Base-by-base conservation (phyloP, 768 basidiomycete genomes). In the Xerocomus potaroensis region DNA sequence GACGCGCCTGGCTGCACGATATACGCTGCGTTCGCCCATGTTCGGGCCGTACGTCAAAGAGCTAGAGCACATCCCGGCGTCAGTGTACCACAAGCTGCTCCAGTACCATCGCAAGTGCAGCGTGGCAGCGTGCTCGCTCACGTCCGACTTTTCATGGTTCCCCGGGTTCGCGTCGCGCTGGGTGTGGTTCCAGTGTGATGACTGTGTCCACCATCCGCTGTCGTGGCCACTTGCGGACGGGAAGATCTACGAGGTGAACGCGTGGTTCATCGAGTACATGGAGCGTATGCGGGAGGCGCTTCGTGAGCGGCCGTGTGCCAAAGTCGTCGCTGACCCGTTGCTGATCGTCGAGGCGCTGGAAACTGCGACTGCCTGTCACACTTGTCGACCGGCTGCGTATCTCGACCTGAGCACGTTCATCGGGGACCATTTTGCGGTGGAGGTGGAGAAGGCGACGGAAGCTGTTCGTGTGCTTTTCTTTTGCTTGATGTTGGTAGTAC, bases 131-230 rank as follows among this genome's bases (percentile, higher is more conserved):
- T 56, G 56, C 51, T 56, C 57, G 41, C 61, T 69, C 27, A 68
- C 65, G 27, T 60, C 61, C 11, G 65, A 65, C 51, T 69, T 67
- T 45, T 61, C 65, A 44, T 69, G 65, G 67, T 68, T 69, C 52
- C 69, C 60, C 1, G 58, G 52, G 12, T 66, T 68, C 18, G 65
- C 65, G 5, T 66, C 65, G 36, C 68, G 69, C 24, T 70, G 62
- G 59, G 59, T 67, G 35, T 69, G 65, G 60, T 69, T 69, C 60
- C 68, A 70, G 48, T 69, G 66, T 12, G 69, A 70, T 9, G 64
- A 66, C 29, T 66, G 64, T n/a, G 44, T 68, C 24, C 64, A 67
- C 45, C 64, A 66, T 46, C 42, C 54, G 18, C 53, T 66, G 21
- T 66, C 64, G 24, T 66, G 66, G 64, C 64, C 64, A 22, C 57